Percentiles rank a stretch among this genome's conserved stretches.
phyloP scores from a whole-genome alignment of 768 basidiomycete species.

The button mushroom (Agaricus bisporus) region DNA sequence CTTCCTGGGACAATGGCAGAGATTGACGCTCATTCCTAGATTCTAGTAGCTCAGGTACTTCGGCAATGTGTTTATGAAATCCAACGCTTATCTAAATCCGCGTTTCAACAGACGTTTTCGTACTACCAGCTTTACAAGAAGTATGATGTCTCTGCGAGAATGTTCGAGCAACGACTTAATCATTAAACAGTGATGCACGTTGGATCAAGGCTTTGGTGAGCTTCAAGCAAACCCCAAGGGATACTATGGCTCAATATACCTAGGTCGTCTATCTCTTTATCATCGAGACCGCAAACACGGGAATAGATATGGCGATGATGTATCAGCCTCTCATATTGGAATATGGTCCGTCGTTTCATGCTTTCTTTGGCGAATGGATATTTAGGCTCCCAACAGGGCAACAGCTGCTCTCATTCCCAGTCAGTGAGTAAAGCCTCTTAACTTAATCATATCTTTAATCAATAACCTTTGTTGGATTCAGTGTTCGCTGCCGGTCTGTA shows the following conservation, averaged over 20 bases:
- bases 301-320: conserved; percentile 37
- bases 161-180: not conserved
- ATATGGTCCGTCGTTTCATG: conserved; percentile 20
- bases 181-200: conserved; percentile 27
- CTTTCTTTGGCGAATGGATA: not conserved
- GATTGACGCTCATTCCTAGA: conserved; percentile 15
- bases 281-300: conserved; percentile 37
- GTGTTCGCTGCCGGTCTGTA: conserved; percentile 26
- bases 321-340: conserved; percentile 39
- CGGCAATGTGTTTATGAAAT: not conserved
- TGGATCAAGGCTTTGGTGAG: conserved; percentile 37
- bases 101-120: conserved; percentile 20
- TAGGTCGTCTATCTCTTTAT: conserved; percentile 38
- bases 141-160: conserved; percentile 18
- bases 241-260: not conserved
- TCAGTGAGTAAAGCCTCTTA: conserved; percentile 20
- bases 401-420: conserved; percentile 23
- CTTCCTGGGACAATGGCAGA: not conserved
- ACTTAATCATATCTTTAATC: not conserved
- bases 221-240: not conserved
- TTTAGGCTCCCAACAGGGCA: conserved; percentile 18
- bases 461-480: conserved; percentile 4
- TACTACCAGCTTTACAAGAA: conserved; percentile 35
- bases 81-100: not conserved
- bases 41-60: conserved; percentile 31